These are phyloP conservation scores for Alternaria solani DNA, from an alignment of 2,329 filamentous ascomycete genomes.

Conservation along the genomic window DNA sequence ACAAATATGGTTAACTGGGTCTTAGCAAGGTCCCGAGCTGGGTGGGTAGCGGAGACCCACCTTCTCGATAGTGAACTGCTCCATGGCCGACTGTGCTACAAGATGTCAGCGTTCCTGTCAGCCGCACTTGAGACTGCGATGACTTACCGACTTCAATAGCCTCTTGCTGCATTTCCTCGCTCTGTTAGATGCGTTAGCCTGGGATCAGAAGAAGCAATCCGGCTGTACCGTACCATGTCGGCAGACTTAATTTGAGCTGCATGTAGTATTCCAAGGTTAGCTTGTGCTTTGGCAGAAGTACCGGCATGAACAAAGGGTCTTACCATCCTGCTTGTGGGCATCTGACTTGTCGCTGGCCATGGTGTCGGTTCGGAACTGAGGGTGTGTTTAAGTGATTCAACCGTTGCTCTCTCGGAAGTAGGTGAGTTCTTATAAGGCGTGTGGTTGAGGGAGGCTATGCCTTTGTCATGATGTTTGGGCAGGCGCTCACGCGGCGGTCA, in stretches of 20 bases:
- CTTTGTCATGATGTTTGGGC: slow-evolving; percentile 28
- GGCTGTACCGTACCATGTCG: slow-evolving; percentile 80
- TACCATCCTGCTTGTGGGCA: slow-evolving; percentile 53
- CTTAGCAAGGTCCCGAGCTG: background rate
- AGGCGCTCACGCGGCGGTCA: slow-evolving; percentile 17
- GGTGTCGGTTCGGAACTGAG: slow-evolving; percentile 20
- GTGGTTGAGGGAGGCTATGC: slow-evolving; percentile 20
- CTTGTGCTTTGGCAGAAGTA: slow-evolving; percentile 19
- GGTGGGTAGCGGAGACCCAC: slow-evolving; percentile 49
- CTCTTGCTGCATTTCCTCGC: slow-evolving; percentile 96
- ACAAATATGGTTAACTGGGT: slow-evolving; percentile 11
- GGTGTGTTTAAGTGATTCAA: background rate
- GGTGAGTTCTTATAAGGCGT: slow-evolving; percentile 11
- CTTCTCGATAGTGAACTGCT: slow-evolving; percentile 76
- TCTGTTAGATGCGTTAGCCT: slow-evolving; percentile 62
- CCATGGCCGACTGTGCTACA: slow-evolving; percentile 74
- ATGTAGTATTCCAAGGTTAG: slow-evolving; percentile 43
- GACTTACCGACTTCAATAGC: slow-evolving; percentile 90
- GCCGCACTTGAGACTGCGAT: slow-evolving; percentile 11
- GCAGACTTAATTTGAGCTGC: slow-evolving; percentile 96
- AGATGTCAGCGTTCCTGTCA: slow-evolving; percentile 32
- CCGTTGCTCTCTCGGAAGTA: slow-evolving; percentile 5
- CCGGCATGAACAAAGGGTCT: slow-evolving; percentile 54
- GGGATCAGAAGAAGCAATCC: background rate
- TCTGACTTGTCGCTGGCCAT: slow-evolving; percentile 71